phyloP scores from a whole-genome alignment of 352 stramenopile genomes.

The Phytophthora multivora region DNA sequence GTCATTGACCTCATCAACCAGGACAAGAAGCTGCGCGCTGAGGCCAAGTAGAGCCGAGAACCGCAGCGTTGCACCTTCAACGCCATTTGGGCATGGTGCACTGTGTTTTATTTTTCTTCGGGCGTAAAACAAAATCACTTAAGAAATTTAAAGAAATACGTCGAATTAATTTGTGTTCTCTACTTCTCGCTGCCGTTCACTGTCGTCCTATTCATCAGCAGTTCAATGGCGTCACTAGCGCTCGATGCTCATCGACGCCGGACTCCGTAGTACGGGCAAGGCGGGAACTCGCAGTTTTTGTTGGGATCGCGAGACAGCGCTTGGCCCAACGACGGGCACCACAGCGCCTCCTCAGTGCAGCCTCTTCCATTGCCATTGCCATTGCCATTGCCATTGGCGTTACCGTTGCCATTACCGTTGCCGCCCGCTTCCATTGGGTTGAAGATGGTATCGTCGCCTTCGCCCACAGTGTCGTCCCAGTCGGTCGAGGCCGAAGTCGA shows the following conservation, averaged over 20 bases:
- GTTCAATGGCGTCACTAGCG: too few species aligned
- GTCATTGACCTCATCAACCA: constrained; percentile 73
- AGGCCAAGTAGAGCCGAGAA: constrained; percentile 9
- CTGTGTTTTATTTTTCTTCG: too few species aligned
- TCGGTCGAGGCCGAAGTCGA: background rate
- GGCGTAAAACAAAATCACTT: too few species aligned
- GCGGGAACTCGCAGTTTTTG: constrained; percentile 40
- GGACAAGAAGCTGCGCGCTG: constrained; percentile 41
- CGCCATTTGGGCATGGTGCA: too few species aligned
- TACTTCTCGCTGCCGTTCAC: background rate
- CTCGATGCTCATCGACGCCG: too few species aligned
- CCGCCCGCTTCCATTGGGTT: constrained; percentile 5
- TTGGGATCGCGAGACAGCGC: constrained; percentile 31
- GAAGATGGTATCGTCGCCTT: constrained; percentile 6
- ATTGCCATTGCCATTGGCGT: background rate
- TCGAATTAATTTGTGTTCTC: constrained; percentile 11
- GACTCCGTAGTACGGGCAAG: constrained; percentile 13
- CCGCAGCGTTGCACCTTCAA: too few species aligned
- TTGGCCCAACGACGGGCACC: constrained; percentile 19
- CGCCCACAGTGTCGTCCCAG: background rate
- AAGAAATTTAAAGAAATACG: constrained; percentile 9
- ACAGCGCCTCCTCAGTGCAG: constrained; percentile 49
- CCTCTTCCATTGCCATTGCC: background rate
- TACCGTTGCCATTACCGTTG: background rate
- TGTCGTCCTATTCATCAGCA: background rate